Conservation (phyloP, 83 land plant species). For the Picea abies region DNA sequence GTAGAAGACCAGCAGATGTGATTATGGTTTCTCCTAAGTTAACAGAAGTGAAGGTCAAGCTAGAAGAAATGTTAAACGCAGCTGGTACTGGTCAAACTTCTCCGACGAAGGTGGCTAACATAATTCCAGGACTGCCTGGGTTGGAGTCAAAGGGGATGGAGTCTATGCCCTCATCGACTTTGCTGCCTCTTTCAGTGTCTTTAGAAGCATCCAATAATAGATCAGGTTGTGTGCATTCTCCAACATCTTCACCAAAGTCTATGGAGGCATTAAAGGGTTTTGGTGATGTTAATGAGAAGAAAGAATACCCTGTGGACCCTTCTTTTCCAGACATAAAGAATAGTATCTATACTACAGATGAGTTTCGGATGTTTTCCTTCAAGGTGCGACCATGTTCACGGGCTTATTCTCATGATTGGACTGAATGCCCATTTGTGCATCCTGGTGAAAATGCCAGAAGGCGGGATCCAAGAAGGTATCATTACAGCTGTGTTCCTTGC, state of each 20-base stretch:
- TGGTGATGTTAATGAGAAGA: slow-evolving; percentile 55
- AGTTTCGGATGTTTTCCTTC: slow-evolving; percentile 79
- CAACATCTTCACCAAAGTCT: slow-evolving; percentile 27
- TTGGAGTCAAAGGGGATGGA: slow-evolving; percentile 4
- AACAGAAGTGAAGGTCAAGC: slow-evolving; percentile 19
- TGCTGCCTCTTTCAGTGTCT: slow-evolving; percentile 38
- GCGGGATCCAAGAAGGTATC: slow-evolving; percentile 79
- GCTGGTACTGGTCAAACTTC: not conserved
- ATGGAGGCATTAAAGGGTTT: slow-evolving; percentile 5
- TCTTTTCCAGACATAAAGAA: slow-evolving; percentile 80
- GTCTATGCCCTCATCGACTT: slow-evolving; percentile 7
- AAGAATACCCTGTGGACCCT: slow-evolving; percentile 74
- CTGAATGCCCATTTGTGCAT: slow-evolving; percentile 79
- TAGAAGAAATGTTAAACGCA: slow-evolving; percentile 48
- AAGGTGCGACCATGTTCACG: slow-evolving; percentile 81
- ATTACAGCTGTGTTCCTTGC: slow-evolving; percentile 87
- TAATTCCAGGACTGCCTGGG: not conserved
- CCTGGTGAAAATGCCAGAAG: slow-evolving; percentile 87
- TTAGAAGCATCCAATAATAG: slow-evolving; percentile 21
- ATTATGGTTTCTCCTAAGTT: slow-evolving; percentile 48
- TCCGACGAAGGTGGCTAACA: slow-evolving; percentile 15
- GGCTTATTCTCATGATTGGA: slow-evolving; percentile 89
- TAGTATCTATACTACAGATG: slow-evolving; percentile 70
- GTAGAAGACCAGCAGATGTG: slow-evolving; percentile 56
- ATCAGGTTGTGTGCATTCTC: slow-evolving; percentile 33